These are phyloP conservation scores for Podospora pseudopauciseta DNA, from an alignment of 495 filamentous ascomycete genomes.

Conservation along the genomic window DNA sequence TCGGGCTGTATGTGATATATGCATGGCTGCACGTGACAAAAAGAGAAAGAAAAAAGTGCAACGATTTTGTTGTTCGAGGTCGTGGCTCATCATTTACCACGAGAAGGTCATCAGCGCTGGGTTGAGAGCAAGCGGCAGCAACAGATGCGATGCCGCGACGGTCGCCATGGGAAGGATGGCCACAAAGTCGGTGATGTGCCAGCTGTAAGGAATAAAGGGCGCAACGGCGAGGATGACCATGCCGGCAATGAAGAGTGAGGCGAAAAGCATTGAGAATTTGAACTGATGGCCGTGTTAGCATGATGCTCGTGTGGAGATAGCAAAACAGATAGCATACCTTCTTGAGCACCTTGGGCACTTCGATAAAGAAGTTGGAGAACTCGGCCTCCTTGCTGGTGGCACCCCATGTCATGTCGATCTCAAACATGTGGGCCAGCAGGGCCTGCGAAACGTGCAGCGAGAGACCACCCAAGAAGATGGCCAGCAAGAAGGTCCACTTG, in stretches of 20 bases:
- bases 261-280: slow-evolving; percentile 71
- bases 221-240: slow-evolving; percentile 67
- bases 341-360: slow-evolving; percentile 71
- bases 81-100: slow-evolving; percentile 47
- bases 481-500: slow-evolving; percentile 67
- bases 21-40: slow-evolving; percentile 1
- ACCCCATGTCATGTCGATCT: slow-evolving; percentile 70
- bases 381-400: slow-evolving; percentile 69
- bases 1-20: background rate
- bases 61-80: background rate
- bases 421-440: slow-evolving; percentile 65
- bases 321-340: slow-evolving; percentile 34
- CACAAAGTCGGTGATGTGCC: slow-evolving; percentile 73
- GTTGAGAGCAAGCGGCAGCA: slow-evolving; percentile 70
- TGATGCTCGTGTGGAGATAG: background rate
- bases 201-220: slow-evolving; percentile 60
- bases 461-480: slow-evolving; percentile 67
- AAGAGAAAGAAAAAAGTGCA: slow-evolving; percentile 1
- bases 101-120: slow-evolving; percentile 80
- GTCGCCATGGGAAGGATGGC: slow-evolving; percentile 78
- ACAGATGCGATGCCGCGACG: slow-evolving; percentile 62
- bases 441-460: slow-evolving; percentile 67
- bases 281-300: slow-evolving; percentile 41
- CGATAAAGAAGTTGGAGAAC: slow-evolving; percentile 75
- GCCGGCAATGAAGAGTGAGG: slow-evolving; percentile 54